These are phyloP conservation scores for Prosopis cineraria DNA, from an alignment of 306 rosid genomes.

Conservation along the genomic window DNA sequence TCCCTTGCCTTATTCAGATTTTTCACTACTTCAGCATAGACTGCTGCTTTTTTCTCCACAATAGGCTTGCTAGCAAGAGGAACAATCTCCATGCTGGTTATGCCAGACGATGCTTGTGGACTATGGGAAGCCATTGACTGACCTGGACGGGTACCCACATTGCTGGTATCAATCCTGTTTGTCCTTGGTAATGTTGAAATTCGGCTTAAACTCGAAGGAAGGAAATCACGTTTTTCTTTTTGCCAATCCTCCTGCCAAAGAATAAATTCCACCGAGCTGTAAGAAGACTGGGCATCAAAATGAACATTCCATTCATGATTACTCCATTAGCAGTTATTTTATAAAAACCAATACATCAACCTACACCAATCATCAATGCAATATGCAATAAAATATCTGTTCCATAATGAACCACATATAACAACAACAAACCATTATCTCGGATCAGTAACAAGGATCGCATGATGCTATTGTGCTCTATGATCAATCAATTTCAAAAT, in stretches of 20 bases:
- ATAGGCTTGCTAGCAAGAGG: constrained; percentile 68
- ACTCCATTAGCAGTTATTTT: neutral
- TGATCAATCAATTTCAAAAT: neutral
- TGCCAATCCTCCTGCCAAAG: constrained; percentile 93
- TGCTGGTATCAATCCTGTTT: constrained; percentile 54
- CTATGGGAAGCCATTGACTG: constrained; percentile 62
- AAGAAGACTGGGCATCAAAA: constrained; percentile 29
- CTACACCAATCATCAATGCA: constrained; percentile 19
- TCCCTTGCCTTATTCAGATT: constrained; percentile 85
- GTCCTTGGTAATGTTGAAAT: constrained; percentile 91
- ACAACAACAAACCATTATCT: too few species aligned
- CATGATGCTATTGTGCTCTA: too few species aligned
- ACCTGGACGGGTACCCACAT: constrained; percentile 56
- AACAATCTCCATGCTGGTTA: constrained; percentile 54
- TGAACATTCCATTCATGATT: neutral
- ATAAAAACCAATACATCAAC: constrained; percentile 15
- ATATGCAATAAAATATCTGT: constrained; percentile 14
- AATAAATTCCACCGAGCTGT: constrained; percentile 39
- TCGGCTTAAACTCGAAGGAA: constrained; percentile 89
- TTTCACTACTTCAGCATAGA: constrained; percentile 82
- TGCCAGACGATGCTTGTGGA: constrained; percentile 59
- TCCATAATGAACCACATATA: neutral
- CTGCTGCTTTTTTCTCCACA: constrained; percentile 77
- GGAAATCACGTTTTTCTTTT: constrained; percentile 93
- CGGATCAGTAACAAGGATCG: too few species aligned